A percentile compares a stretch with the other conserved stretches of the same genome.
Conservation (phyloP, 75 land plant genomes). For the Picea glauca region DNA sequence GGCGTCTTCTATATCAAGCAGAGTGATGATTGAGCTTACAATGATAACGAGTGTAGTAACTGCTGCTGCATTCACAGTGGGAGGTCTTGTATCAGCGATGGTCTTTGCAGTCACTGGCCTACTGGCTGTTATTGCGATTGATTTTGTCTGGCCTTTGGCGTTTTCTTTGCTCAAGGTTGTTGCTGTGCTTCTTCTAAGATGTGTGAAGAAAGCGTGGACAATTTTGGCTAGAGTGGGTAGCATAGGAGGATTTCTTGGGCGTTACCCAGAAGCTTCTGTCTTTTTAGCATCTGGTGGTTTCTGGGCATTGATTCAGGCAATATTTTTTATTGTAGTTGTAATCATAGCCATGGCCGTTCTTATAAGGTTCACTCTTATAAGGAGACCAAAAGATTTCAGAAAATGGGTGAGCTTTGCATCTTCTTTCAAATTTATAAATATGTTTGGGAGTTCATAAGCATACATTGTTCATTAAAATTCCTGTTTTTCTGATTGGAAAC, state of each 20-base stretch:
- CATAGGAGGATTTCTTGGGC: neutral
- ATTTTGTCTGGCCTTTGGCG: slow-evolving; percentile 14
- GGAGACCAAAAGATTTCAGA: slow-evolving; percentile 81
- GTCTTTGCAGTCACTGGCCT: slow-evolving; percentile 52
- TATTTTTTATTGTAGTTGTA: slow-evolving; percentile 50
- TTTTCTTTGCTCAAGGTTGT: neutral
- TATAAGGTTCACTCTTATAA: slow-evolving; percentile 74
- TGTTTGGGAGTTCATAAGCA: neutral
- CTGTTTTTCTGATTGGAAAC: neutral
- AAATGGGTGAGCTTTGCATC: slow-evolving; percentile 63
- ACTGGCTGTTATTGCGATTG: slow-evolving; percentile 21
- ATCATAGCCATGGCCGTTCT: slow-evolving; percentile 59
- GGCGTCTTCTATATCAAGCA: slow-evolving; percentile 82
- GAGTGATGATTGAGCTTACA: slow-evolving; percentile 72
- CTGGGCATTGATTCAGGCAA: slow-evolving; percentile 35
- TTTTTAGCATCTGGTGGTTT: slow-evolving; percentile 45
- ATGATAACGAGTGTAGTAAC: slow-evolving; percentile 59
- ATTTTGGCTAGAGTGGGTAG: slow-evolving; percentile 31
- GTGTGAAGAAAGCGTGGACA: slow-evolving; percentile 20
- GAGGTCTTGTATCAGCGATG: slow-evolving; percentile 62
- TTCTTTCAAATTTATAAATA: slow-evolving; percentile 3
- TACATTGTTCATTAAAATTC: neutral
- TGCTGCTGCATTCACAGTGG: slow-evolving; percentile 59
- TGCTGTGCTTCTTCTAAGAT: slow-evolving; percentile 7
- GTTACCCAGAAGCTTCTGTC: slow-evolving; percentile 27